phyloP scores from a whole-genome alignment of 495 filamentous ascomycete species.

The Pseudomonodictys pantanalensis region DNA sequence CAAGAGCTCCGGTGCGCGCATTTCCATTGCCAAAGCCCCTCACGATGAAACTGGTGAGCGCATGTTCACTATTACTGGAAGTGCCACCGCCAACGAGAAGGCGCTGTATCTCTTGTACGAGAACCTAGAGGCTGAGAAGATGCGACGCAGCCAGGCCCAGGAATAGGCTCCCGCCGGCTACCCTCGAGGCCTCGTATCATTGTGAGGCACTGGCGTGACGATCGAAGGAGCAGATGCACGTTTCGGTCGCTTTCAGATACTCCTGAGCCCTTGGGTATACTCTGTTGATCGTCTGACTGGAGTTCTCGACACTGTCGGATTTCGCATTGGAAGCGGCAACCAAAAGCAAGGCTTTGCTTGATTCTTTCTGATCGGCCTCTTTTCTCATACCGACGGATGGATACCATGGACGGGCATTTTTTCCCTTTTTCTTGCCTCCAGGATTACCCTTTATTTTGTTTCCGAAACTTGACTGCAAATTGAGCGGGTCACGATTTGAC shows the following conservation, averaged over 20 bases:
- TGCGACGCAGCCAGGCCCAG: slow-evolving; percentile 83
- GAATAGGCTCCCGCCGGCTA: too few relatives aligned
- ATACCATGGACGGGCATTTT: slow-evolving; percentile 22
- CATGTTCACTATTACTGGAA: slow-evolving; percentile 99
- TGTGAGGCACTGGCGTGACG: not conserved
- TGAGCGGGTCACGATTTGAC: slow-evolving; percentile 37
- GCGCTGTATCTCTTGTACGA: slow-evolving; percentile 95
- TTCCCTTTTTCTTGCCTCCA: slow-evolving; percentile 18
- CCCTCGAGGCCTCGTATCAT: slow-evolving; percentile 1
- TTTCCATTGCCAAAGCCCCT: slow-evolving; percentile 96
- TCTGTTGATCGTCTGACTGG: slow-evolving; percentile 2
- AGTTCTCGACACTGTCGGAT: slow-evolving; percentile 1
- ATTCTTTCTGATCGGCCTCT: slow-evolving; percentile 11
- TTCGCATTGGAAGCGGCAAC: not conserved
- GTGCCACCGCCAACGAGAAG: slow-evolving; percentile 84
- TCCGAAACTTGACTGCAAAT: slow-evolving; percentile 31
- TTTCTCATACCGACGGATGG: slow-evolving; percentile 13
- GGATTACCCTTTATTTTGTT: slow-evolving; percentile 24
- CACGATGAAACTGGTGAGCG: slow-evolving; percentile 97
- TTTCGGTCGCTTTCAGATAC: not conserved
- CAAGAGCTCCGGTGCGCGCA: slow-evolving; percentile 90
- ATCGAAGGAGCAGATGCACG: not conserved
- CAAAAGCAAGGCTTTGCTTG: slow-evolving; percentile 29
- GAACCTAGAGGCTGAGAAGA: slow-evolving; percentile 98
- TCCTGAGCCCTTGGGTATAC: slow-evolving; percentile 1